phyloP scores from a whole-genome alignment of 371 early-diverging fungal genomes.

The Apophysomyces variabilis region DNA sequence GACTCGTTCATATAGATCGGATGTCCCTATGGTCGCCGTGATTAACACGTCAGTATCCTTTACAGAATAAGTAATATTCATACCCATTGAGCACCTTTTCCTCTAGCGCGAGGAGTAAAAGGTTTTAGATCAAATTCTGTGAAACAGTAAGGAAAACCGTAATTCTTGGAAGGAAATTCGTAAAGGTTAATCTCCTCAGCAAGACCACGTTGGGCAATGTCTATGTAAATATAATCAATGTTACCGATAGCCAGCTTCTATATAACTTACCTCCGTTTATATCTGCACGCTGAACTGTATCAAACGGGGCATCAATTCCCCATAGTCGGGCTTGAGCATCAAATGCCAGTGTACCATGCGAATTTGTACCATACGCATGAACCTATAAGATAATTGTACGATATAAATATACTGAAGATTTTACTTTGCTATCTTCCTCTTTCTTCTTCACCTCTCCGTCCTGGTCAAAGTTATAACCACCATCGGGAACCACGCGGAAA shows the following conservation, averaged over 20 bases:
- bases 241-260: background rate
- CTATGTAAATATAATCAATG: slow-evolving; percentile 9
- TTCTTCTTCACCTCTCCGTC: slow-evolving; percentile 32
- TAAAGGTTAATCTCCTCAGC: slow-evolving; percentile 51
- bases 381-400: slow-evolving; percentile 13
- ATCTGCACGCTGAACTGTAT: slow-evolving; percentile 26
- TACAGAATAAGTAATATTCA: background rate
- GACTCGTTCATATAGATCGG: slow-evolving; percentile 42
- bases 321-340: slow-evolving; percentile 51
- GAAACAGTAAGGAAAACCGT: slow-evolving; percentile 50
- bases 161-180: slow-evolving; percentile 32
- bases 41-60: background rate
- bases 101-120: slow-evolving; percentile 25
- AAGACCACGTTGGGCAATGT: slow-evolving; percentile 26
- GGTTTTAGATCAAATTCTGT: slow-evolving; percentile 34
- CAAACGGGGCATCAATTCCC: slow-evolving; percentile 42
- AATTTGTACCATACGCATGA: slow-evolving; percentile 42
- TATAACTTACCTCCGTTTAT: slow-evolving; percentile 16
- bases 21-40: slow-evolving; percentile 25
- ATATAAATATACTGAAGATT: background rate
- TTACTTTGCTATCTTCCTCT: background rate
- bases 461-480: slow-evolving; percentile 41
- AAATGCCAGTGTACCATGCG: slow-evolving; percentile 41
- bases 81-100: slow-evolving; percentile 43
- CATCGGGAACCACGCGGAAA: slow-evolving; percentile 33